Base-by-base conservation (phyloP, 257 asterid genomes). In the Solanum arcanum region DNA sequence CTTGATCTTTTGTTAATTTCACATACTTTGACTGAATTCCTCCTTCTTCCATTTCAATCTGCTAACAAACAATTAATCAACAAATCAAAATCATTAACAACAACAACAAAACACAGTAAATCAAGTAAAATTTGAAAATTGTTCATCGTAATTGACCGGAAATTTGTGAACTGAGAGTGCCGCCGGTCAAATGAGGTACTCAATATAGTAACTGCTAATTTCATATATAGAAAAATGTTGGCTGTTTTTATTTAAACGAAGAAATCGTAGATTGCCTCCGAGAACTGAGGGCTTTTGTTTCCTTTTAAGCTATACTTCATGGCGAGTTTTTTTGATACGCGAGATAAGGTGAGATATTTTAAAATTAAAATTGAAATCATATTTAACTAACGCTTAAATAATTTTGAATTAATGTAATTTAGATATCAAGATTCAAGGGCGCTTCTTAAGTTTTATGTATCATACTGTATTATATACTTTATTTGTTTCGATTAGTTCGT, bases 1-100 rank as follows among this genome's bases (percentile, higher is more conserved):
- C 90, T 87, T 94, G 99, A 81, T 97, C 98, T 89, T 94, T 97
- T 1, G 91, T 96, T 91, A 97, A 90, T 90, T 96, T 97, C 81
- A 97, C 99, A 89, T 97, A 97, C 88, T 93, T 91, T 31, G 99
- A 97, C 80, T 93, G 94, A 85, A 84, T 90, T 83, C 89, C 78
- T 88, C 93, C 99, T 80, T 95, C 99, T 87, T 92, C 93, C 99
- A 96, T 96, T 18, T 81, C 8, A 14, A 49, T 49, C 69, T 81
- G 69, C 16, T 49, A 9, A 78, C 12, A 75, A 75, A 4, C 21
- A 78, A 37, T 35, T 39, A 77, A 47, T 29, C 27, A 47, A 80
- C 69, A 74, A 10, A 80, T 27, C 42, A 46, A 80, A 25, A 29
- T 80, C 52, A 47, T 20, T 35, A 81, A 5, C 31, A 52, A 52